Base-by-base conservation (phyloP, 805 yeast genomes). In the Metschnikowia matae region DNA sequence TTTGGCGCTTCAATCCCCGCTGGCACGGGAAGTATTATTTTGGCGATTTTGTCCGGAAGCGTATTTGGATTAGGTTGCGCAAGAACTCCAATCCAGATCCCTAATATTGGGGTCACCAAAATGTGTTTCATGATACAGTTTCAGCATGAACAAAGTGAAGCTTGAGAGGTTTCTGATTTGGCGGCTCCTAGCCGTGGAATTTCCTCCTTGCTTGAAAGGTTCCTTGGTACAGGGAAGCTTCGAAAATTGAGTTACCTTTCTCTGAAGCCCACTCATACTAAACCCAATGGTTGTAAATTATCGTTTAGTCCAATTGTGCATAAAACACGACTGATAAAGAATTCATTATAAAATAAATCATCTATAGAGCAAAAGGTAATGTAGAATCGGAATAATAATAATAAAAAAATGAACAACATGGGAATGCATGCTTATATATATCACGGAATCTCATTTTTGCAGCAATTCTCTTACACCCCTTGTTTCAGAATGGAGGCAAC, bases 11-110 rank as follows among this genome's bases (percentile, higher is more conserved):
- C 10, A 41, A 20, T 14, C 15, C 48, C n/a, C 56, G 60, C 39
- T 87, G 96, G 96, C 80, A 82, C 57, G 88, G 87, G 3, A 80
- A 78, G 59, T 72, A 75, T 43, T 71, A 73, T 54, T 69, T 78
- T 52, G 84, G 86, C 1, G 78, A 83, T 51, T 78, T 81, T 62
- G 87, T 85, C 2, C 66, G 96, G 48, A 74, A 87, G 56, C 66
- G 95, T 29, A 63, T 81, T 2, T 87, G 94, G 92, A 65, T 76
- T 3, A 59, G 83, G 45, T 63, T 69, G 63, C 59, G 80, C 6
- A 23, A 35, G 45, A 42, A 42, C 11, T n/a, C 38, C 38, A 33
- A 15, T 21, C 14, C 18, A 15, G 45, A 39, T 7, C 18, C 8
- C 18, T 39, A n/a, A 23, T 21, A 8, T 14, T 14, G 13, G 13